Conservation (phyloP, 495 filamentous ascomycete genomes). For the Staphylotrichum tortipilum region DNA sequence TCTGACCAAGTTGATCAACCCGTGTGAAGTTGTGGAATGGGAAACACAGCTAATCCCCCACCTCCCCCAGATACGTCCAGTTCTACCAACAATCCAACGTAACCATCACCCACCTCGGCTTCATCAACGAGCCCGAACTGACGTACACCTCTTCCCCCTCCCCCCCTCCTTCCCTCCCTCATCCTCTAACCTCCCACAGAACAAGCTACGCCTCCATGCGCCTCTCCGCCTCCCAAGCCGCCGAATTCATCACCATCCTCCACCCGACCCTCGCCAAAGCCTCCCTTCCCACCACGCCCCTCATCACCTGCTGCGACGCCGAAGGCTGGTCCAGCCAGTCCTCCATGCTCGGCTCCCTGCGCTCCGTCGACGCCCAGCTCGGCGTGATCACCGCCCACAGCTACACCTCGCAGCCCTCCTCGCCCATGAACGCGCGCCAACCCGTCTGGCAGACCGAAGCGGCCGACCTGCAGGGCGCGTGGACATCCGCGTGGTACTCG, state of each 20-base stretch:
- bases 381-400: constrained; percentile 37
- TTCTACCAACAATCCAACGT: constrained; percentile 41
- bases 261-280: constrained; percentile 33
- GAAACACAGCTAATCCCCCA: neutral
- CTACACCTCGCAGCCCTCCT: constrained; percentile 35
- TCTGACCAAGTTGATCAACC: constrained; percentile 34
- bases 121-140: constrained; percentile 42
- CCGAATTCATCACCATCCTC: constrained; percentile 45
- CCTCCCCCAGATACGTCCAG: constrained; percentile 24
- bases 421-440: constrained; percentile 31
- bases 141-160: constrained; percentile 13
- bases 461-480: constrained; percentile 38
- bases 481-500: constrained; percentile 40
- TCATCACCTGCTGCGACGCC: constrained; percentile 46
- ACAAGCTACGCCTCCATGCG: constrained; percentile 38
- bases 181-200: constrained; percentile 15
- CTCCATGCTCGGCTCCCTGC: constrained; percentile 35
- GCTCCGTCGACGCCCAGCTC: constrained; percentile 33
- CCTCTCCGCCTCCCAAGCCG: constrained; percentile 40
- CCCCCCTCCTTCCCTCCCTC: neutral
- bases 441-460: constrained; percentile 46
- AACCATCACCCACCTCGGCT: constrained; percentile 40
- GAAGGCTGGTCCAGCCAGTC: constrained; percentile 38
- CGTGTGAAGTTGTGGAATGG: neutral
- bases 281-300: constrained; percentile 24